A percentile compares a stretch with the other conserved stretches of the same genome.
Conservation (phyloP, 1,139 yeast genomes). For the Hyphopichia wangnamkhiaoensis region DNA sequence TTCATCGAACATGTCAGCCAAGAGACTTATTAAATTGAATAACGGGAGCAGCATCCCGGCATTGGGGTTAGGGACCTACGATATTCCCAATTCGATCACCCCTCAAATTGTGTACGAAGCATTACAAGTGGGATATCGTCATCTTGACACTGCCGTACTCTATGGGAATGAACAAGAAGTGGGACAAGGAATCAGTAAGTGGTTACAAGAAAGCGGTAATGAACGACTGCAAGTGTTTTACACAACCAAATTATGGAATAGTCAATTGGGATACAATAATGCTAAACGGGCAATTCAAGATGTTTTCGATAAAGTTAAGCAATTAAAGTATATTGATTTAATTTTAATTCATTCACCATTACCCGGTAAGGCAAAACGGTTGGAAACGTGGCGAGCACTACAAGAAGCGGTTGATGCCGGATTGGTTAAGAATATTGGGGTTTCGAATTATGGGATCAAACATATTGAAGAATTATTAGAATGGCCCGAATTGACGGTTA, state of each 20-base stretch:
- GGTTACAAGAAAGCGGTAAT: constrained; percentile 47
- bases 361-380: constrained; percentile 50
- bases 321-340: constrained; percentile 51
- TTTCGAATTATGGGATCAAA: constrained; percentile 65
- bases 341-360: constrained; percentile 63
- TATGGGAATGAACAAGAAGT: constrained; percentile 61
- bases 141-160: constrained; percentile 61
- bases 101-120: constrained; percentile 46
- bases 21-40: constrained; percentile 15
- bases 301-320: constrained; percentile 28
- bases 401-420: constrained; percentile 66
- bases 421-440: constrained; percentile 60
- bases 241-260: constrained; percentile 50
- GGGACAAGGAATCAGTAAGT: constrained; percentile 51
- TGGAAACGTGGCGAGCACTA: constrained; percentile 62
- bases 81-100: constrained; percentile 25
- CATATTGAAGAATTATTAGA: constrained; percentile 59
- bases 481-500: constrained; percentile 52
- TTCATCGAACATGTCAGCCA: constrained; percentile 5
- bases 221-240: constrained; percentile 64
- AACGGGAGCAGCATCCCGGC: constrained; percentile 33
- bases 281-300: constrained; percentile 29
- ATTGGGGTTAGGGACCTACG: constrained; percentile 41
- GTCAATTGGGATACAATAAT: constrained; percentile 27
- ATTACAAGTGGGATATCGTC: constrained; percentile 50